Evolutionary conservation across 2,329 filamentous ascomycete genomes (phyloP).

Genomic region (Aureobasidium sp.): DNA sequence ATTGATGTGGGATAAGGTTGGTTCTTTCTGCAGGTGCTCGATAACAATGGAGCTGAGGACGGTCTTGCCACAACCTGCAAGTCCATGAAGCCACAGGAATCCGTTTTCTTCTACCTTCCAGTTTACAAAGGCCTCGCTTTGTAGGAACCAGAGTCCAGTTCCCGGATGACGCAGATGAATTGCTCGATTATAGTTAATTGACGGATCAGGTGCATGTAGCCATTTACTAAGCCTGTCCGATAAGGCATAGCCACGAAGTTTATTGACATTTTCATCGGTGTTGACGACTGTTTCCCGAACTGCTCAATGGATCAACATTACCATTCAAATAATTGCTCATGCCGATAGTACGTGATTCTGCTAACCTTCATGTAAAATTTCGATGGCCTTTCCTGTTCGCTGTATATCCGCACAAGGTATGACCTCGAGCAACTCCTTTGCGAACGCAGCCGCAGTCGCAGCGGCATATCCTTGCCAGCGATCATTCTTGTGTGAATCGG

Average conservation of each 20-base stretch:
- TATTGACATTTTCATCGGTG: not conserved
- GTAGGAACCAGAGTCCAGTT: conserved; percentile 1
- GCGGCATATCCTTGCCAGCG: conserved; percentile 23
- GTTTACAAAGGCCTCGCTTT: not conserved
- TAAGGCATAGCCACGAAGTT: not conserved
- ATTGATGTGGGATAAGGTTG: too few relatives aligned
- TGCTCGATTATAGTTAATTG: not conserved
- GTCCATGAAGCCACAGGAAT: conserved; percentile 12
- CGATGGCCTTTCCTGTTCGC: not conserved
- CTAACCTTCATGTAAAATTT: not conserved
- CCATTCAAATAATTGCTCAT: too few relatives aligned
- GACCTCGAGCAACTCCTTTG: conserved; percentile 17
- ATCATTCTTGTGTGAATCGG: conserved; percentile 24
- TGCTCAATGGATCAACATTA: too few relatives aligned
- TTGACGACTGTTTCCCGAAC: not conserved
- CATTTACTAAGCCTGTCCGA: not conserved
- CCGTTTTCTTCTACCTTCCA: not conserved
- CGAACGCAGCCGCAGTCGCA: conserved; percentile 20
- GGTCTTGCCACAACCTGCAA: too few relatives aligned
- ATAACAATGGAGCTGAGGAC: too few relatives aligned
- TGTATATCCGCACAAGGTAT: not conserved
- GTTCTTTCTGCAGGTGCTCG: too few relatives aligned
- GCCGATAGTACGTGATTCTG: too few relatives aligned
- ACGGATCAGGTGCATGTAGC: not conserved
- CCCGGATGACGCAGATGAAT: not conserved